These are phyloP conservation scores for Berberis thunbergii DNA, from an alignment of 164 flowering plant species.

Conservation along the genomic window DNA sequence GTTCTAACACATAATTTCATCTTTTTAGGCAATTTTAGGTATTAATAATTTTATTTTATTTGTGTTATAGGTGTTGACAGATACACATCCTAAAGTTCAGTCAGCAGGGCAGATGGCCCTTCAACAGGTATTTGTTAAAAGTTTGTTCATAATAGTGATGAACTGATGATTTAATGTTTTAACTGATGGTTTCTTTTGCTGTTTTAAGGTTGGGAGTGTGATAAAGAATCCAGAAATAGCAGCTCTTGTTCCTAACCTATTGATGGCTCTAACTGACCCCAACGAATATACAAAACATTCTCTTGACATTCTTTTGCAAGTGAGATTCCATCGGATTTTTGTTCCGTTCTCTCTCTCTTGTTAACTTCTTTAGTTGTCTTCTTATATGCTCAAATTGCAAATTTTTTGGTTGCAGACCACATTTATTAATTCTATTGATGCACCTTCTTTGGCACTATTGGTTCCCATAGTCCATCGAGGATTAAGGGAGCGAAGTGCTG, in stretches of 20 bases:
- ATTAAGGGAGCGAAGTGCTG: slow-evolving; percentile 87
- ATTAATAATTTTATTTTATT: background rate
- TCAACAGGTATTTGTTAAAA: slow-evolving; percentile 50
- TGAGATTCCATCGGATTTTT: slow-evolving; percentile 17
- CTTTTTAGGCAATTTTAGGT: too few relatives aligned
- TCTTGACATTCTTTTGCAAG: slow-evolving; percentile 96
- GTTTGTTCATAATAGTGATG: too few relatives aligned
- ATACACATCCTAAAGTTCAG: slow-evolving; percentile 98
- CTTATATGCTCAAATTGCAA: background rate
- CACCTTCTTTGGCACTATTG: slow-evolving; percentile 93
- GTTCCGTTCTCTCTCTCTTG: too few relatives aligned
- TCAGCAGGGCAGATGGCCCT: slow-evolving; percentile 96
- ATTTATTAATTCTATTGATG: slow-evolving; percentile 84
- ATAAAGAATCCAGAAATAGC: slow-evolving; percentile 97
- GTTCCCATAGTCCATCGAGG: slow-evolving; percentile 97
- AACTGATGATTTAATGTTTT: too few relatives aligned
- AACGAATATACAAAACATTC: slow-evolving; percentile 86
- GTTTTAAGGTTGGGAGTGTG: slow-evolving; percentile 83
- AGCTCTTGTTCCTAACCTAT: slow-evolving; percentile 85
- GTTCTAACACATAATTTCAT: too few relatives aligned
- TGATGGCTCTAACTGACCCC: slow-evolving; percentile 87
- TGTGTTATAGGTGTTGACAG: slow-evolving; percentile 69
- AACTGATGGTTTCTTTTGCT: background rate
- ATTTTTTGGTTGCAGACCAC: slow-evolving; percentile 54
- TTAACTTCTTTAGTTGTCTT: background rate